These are phyloP conservation scores for Endotrypanum monterogeii DNA, from an alignment of 208 protist species.

Conservation along the genomic window DNA sequence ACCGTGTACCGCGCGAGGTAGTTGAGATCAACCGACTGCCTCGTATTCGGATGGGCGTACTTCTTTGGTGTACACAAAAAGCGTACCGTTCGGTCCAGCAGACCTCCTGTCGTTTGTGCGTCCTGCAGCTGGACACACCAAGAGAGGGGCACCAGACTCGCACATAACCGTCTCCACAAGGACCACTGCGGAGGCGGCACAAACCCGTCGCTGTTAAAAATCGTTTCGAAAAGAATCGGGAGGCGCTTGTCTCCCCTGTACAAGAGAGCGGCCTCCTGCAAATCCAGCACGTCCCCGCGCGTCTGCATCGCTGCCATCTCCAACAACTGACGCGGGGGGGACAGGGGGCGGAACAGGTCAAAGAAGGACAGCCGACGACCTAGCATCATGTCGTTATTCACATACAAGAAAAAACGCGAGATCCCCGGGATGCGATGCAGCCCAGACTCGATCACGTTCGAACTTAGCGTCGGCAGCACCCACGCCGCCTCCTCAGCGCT, in stretches of 20 bases:
- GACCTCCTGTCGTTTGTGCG: not conserved
- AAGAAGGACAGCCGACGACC: slow-evolving; percentile 41
- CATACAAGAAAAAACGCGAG: slow-evolving; percentile 51
- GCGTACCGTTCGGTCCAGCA: not conserved
- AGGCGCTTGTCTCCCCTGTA: not conserved
- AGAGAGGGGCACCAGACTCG: not conserved
- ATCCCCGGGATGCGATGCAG: slow-evolving; percentile 46
- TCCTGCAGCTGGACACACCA: not conserved
- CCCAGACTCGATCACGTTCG: slow-evolving; percentile 38
- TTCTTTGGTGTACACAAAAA: slow-evolving; percentile 1
- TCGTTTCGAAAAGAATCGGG: slow-evolving; percentile 25
- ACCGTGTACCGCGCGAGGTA: slow-evolving; percentile 17
- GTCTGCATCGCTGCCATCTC: not conserved
- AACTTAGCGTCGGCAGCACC: slow-evolving; percentile 46
- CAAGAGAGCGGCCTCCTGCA: not conserved
- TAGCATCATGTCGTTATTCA: slow-evolving; percentile 57
- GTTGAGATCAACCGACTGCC: slow-evolving; percentile 11
- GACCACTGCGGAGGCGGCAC: not conserved
- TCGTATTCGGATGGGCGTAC: not conserved
- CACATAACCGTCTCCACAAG: not conserved
- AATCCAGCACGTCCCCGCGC: not conserved
- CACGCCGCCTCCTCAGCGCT: slow-evolving; percentile 25
- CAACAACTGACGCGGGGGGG: slow-evolving; percentile 27
- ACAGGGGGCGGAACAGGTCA: slow-evolving; percentile 51
- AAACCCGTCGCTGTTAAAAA: slow-evolving; percentile 27